Evolutionary conservation across 306 rosid genomes (phyloP).

Genomic region (Cucumis hystrix): DNA sequence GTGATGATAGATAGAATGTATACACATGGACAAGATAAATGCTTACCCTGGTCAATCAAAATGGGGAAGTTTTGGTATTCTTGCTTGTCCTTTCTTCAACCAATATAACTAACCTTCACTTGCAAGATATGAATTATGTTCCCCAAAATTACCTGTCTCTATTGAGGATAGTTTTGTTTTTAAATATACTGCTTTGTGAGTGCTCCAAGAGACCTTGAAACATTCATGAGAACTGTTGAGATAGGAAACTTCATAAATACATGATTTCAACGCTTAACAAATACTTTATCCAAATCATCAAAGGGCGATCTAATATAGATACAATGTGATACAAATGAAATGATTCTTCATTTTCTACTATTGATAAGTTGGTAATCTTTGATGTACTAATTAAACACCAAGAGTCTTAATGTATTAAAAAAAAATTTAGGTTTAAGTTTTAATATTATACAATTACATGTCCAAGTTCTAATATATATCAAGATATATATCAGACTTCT

Average conservation of each 20-base stretch:
- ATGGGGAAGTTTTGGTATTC: slow-evolving; percentile 65
- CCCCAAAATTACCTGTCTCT: slow-evolving; percentile 27
- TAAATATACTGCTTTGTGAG: slow-evolving; percentile 71
- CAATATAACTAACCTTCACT: slow-evolving; percentile 75
- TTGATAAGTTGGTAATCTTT: background rate
- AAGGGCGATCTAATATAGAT: background rate
- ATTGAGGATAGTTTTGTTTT: slow-evolving; percentile 37
- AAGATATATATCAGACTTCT: background rate
- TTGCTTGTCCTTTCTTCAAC: slow-evolving; percentile 67
- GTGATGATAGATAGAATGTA: background rate
- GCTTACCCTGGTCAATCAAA: slow-evolving; percentile 93
- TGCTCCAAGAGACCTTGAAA: slow-evolving; percentile 88
- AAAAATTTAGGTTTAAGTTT: background rate
- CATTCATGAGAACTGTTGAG: slow-evolving; percentile 83
- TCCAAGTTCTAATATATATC: background rate
- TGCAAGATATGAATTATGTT: slow-evolving; percentile 23
- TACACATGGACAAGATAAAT: background rate
- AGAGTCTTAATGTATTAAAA: background rate
- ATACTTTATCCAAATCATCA: background rate
- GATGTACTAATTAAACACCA: background rate
- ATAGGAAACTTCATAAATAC: slow-evolving; percentile 1
- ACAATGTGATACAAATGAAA: background rate
- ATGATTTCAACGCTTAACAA: background rate
- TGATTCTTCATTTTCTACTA: background rate
- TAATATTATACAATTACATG: background rate